A percentile compares a stretch with the other conserved stretches of the same genome.
Conservation (phyloP, 805 yeast species). For the Yamadazyma olivae region DNA sequence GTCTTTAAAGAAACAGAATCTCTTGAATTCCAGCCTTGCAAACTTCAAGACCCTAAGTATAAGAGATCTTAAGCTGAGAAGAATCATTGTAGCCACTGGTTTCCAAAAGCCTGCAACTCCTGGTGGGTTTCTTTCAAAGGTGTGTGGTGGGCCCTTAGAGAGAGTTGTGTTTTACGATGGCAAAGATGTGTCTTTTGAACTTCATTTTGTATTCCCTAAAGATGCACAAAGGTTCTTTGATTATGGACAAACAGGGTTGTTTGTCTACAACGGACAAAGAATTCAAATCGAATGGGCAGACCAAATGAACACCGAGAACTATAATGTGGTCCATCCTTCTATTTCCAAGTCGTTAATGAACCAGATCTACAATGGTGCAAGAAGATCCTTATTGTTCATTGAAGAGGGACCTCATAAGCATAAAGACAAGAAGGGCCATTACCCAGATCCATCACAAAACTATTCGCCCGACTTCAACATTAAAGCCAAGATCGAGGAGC, state of each 20-base stretch:
- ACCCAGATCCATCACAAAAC: slow-evolving; percentile 44
- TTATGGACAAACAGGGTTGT: slow-evolving; percentile 49
- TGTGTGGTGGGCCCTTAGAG: slow-evolving; percentile 71
- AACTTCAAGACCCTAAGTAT: neutral
- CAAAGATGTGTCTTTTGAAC: slow-evolving; percentile 27
- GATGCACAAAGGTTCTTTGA: slow-evolving; percentile 54
- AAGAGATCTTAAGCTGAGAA: slow-evolving; percentile 8
- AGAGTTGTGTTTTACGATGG: slow-evolving; percentile 31
- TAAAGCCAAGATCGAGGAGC: slow-evolving; percentile 45
- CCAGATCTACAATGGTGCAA: slow-evolving; percentile 46
- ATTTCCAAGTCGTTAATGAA: slow-evolving; percentile 20
- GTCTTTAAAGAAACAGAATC: no score
- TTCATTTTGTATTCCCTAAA: slow-evolving; percentile 50
- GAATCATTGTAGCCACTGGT: slow-evolving; percentile 35
- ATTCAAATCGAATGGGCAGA: slow-evolving; percentile 48
- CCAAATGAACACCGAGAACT: slow-evolving; percentile 19
- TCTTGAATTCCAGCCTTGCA: no score
- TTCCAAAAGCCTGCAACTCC: slow-evolving; percentile 45
- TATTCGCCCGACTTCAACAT: slow-evolving; percentile 45
- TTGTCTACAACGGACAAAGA: slow-evolving; percentile 56
- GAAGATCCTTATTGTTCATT: slow-evolving; percentile 51
- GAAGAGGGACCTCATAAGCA: slow-evolving; percentile 20
- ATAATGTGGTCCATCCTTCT: slow-evolving; percentile 16
- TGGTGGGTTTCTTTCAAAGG: slow-evolving; percentile 48
- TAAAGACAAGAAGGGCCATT: slow-evolving; percentile 9